phyloP scores from a whole-genome alignment of 768 basidiomycete species.

The Mycena amicta region DNA sequence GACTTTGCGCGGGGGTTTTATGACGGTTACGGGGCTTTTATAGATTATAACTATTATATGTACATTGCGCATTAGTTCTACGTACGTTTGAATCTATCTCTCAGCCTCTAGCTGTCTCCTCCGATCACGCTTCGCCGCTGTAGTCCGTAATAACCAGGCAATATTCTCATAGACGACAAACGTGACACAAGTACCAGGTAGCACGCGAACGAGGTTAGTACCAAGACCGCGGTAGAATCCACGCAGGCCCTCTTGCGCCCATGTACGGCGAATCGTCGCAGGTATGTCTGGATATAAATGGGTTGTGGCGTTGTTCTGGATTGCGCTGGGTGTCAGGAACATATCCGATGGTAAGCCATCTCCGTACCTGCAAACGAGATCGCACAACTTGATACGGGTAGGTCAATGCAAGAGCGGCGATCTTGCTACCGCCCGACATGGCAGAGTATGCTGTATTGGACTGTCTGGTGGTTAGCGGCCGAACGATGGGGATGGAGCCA shows the following conservation, averaged over 20 bases:
- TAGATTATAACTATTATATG: too few relatives aligned
- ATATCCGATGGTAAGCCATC: not conserved
- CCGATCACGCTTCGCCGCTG: conserved; percentile 55
- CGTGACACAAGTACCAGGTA: conserved; percentile 97
- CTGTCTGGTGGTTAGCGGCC: conserved; percentile 44
- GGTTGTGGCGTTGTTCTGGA: conserved; percentile 65
- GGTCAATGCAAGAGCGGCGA: conserved; percentile 79
- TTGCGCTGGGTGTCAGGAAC: conserved; percentile 1
- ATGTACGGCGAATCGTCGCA: conserved; percentile 78
- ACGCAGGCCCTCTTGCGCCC: conserved; percentile 72
- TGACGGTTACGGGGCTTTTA: too few relatives aligned
- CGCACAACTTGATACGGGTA: conserved; percentile 98
- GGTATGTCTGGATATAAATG: conserved; percentile 84
- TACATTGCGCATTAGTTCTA: not conserved
- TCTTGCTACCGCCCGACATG: conserved; percentile 91
- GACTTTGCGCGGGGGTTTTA: too few relatives aligned
- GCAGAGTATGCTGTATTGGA: conserved; percentile 89
- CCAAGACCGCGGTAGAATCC: conserved; percentile 97
- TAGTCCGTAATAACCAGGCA: conserved; percentile 76
- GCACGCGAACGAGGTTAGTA: conserved; percentile 90
- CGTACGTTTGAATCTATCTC: not conserved
- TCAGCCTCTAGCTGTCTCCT: not conserved
- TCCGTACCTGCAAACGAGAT: conserved; percentile 84
- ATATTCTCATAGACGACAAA: conserved; percentile 97
- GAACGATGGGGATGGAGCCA: not conserved